phyloP scores from a whole-genome alignment of 202 grass and related monocot genomes.

The Panicum hallii region DNA sequence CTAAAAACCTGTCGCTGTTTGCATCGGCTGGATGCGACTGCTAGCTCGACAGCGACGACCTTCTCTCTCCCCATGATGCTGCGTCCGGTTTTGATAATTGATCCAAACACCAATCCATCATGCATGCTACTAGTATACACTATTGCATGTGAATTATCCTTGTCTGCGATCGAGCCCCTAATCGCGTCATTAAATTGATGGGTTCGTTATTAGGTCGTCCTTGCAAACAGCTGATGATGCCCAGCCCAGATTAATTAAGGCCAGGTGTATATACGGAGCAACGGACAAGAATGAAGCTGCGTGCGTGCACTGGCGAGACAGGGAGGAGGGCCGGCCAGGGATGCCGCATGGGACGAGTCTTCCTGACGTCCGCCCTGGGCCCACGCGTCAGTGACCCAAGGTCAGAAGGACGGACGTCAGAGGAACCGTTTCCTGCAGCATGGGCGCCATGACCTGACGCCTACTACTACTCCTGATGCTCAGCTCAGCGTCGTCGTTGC shows the following conservation, averaged over 20 bases:
- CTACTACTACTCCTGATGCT: no score
- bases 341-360: no score
- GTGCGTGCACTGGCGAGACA: no score
- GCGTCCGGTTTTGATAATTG: background rate
- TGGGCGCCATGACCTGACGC: no score
- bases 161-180: constrained; percentile 13
- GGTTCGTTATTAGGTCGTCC: background rate
- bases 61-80: background rate
- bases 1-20: background rate
- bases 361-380: no score
- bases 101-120: background rate
- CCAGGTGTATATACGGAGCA: background rate
- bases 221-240: background rate
- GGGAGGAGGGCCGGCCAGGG: no score
- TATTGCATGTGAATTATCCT: background rate
- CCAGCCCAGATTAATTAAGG: background rate
- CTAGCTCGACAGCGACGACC: constrained; percentile 13
- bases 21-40: background rate
- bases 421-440: no score
- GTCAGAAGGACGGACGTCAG: no score
- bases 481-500: no score
- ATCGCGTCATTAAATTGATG: background rate
- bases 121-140: background rate
- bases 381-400: no score
- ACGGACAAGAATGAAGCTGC: background rate